Evolutionary conservation across 2,329 filamentous ascomycete species (phyloP).

Genomic region (Arthrobotrys conoides): DNA sequence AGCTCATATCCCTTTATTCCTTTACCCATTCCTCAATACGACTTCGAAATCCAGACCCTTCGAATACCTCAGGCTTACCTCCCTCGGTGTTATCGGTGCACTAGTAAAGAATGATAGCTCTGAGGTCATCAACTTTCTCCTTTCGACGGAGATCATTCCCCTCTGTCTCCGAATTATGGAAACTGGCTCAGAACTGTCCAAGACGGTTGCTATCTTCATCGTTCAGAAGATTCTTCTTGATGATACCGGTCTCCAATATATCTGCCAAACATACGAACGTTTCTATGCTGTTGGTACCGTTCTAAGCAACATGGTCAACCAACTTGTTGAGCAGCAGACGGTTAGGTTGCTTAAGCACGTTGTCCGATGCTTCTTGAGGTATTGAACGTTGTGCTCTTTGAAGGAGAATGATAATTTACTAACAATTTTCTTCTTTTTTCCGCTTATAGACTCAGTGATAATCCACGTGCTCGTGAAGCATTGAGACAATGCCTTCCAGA

Average conservation of each 20-base stretch:
- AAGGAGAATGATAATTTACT: slow-evolving; percentile 43
- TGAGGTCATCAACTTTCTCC: slow-evolving; percentile 98
- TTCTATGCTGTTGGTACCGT: slow-evolving; percentile 99
- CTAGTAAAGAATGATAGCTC: slow-evolving; percentile 99
- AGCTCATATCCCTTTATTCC: slow-evolving; percentile 97
- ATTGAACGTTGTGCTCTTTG: slow-evolving; percentile 66
- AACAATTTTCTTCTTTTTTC: not conserved
- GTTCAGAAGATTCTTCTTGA: slow-evolving; percentile 98
- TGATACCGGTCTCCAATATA: slow-evolving; percentile 96
- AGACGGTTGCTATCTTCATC: slow-evolving; percentile 99
- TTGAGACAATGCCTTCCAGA: slow-evolving; percentile 96
- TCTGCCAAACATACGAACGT: slow-evolving; percentile 97
- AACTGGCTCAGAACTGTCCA: slow-evolving; percentile 96
- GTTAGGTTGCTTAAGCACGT: slow-evolving; percentile 96
- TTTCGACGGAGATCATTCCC: slow-evolving; percentile 98
- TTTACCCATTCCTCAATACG: slow-evolving; percentile 98
- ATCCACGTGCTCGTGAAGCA: slow-evolving; percentile 93
- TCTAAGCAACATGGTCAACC: slow-evolving; percentile 97
- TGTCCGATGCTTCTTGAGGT: slow-evolving; percentile 96
- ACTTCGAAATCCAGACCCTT: slow-evolving; percentile 98
- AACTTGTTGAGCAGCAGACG: slow-evolving; percentile 97
- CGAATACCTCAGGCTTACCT: slow-evolving; percentile 95
- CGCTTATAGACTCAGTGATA: slow-evolving; percentile 86
- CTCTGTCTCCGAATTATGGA: slow-evolving; percentile 99
- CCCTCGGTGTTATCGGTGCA: slow-evolving; percentile 94